A percentile compares a stretch with the other conserved stretches of the same genome.
These are phyloP conservation scores for Citrus trifoliata DNA, from an alignment of 345 rosid species.

Conservation along the genomic window DNA sequence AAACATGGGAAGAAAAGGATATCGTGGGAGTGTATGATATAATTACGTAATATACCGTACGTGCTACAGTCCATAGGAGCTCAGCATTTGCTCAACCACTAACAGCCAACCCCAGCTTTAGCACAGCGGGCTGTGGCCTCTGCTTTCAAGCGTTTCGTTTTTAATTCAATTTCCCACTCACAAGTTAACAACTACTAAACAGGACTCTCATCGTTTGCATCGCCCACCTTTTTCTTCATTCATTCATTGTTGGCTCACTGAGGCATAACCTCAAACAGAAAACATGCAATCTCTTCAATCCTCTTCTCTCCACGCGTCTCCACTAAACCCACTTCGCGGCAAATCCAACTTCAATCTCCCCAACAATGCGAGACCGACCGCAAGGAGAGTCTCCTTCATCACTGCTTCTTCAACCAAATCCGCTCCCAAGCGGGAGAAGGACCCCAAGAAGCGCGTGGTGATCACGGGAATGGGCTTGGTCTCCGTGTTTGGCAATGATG, in stretches of 20 bases:
- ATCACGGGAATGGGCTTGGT: conserved; percentile 97
- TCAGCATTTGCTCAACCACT: not conserved
- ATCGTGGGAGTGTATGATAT: not conserved
- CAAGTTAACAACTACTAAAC: not conserved
- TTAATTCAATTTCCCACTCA: not conserved
- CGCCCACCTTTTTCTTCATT: conserved; percentile 7
- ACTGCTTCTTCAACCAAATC: conserved; percentile 50
- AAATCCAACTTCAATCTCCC: conserved; percentile 18
- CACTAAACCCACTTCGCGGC: conserved; percentile 47
- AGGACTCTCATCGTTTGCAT: conserved; percentile 25
- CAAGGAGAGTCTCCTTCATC: conserved; percentile 39
- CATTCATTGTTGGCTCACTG: not conserved
- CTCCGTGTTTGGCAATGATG: conserved; percentile 93
- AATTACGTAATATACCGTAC: not conserved
- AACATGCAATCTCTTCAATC: conserved; percentile 76
- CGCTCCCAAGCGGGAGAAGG: conserved; percentile 88
- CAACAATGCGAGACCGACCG: conserved; percentile 26
- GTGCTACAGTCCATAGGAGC: not conserved
- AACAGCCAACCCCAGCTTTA: not conserved
- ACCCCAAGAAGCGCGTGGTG: conserved; percentile 93
- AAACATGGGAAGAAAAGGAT: not conserved
- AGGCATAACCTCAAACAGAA: conserved; percentile 10
- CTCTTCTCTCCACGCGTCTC: conserved; percentile 56
- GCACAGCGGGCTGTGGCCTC: not conserved
- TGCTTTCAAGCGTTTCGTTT: not conserved